Evolutionary conservation across 495 filamentous ascomycete genomes (phyloP).

Genomic region (Penicillium paxilli): DNA sequence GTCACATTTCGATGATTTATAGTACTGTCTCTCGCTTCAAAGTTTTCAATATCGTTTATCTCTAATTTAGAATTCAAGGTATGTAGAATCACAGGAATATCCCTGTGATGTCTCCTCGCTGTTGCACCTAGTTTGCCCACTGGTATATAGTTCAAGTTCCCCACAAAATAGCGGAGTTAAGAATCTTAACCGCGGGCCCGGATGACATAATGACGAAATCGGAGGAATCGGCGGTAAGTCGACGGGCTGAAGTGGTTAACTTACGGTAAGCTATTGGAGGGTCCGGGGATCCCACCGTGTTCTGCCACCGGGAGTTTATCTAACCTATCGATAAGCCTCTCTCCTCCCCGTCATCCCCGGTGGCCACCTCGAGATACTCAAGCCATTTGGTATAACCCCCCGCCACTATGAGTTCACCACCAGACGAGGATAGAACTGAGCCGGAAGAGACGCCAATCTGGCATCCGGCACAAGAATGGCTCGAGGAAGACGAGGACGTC

Average conservation of each 20-base stretch:
- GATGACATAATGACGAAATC: not conserved
- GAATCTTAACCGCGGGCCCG: conserved; percentile 1
- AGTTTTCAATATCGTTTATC: too few relatives aligned
- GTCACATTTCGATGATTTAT: too few relatives aligned
- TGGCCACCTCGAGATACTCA: too few relatives aligned
- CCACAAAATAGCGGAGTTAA: conserved; percentile 3
- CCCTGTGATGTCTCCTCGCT: not conserved
- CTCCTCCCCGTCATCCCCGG: conserved; percentile 15
- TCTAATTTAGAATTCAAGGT: too few relatives aligned
- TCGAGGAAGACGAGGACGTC: conserved; percentile 36
- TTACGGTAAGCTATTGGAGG: too few relatives aligned
- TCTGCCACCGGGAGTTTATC: too few relatives aligned
- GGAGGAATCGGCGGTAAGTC: not conserved
- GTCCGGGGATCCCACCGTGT: too few relatives aligned
- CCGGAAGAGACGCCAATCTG: conserved; percentile 17
- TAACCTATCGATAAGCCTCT: conserved; percentile 31
- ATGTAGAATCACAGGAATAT: not conserved
- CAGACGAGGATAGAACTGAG: conserved; percentile 8
- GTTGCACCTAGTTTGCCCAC: not conserved
- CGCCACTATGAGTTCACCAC: conserved; percentile 17
- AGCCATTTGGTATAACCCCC: not conserved
- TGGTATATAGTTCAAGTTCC: not conserved
- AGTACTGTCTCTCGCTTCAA: too few relatives aligned
- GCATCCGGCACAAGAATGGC: conserved; percentile 44
- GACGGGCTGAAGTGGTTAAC: too few relatives aligned